A percentile compares a stretch with the other conserved stretches of the same genome.
Conservation (phyloP, 2,329 filamentous ascomycete species). For the Cephalotrichum gorgonifer region DNA sequence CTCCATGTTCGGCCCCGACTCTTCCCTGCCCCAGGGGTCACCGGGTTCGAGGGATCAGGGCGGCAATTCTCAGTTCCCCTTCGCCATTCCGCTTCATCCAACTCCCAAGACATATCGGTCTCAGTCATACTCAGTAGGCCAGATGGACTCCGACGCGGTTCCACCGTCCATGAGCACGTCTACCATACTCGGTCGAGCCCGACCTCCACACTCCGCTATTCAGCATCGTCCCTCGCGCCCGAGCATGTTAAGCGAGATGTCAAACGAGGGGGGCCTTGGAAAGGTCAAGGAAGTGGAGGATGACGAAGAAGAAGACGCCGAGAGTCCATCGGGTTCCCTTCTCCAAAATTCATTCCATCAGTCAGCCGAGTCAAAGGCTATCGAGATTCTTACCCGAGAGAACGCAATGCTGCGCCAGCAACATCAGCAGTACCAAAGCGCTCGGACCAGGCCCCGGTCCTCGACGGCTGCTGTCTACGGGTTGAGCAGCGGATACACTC, state of each 20-base stretch:
- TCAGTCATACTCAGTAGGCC: slow-evolving; percentile 92
- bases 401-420: slow-evolving; percentile 52
- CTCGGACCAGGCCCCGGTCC: slow-evolving; percentile 45
- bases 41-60: slow-evolving; percentile 40
- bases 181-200: slow-evolving; percentile 39
- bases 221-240: slow-evolving; percentile 74
- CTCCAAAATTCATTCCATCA: slow-evolving; percentile 32
- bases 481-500: slow-evolving; percentile 44
- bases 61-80: slow-evolving; percentile 62
- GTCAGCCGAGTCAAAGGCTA: slow-evolving; percentile 49
- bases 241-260: slow-evolving; percentile 66
- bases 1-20: slow-evolving; percentile 40
- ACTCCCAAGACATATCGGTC: slow-evolving; percentile 90
- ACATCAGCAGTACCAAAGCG: slow-evolving; percentile 40
- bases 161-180: slow-evolving; percentile 29
- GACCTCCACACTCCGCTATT: slow-evolving; percentile 49
- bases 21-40: slow-evolving; percentile 34
- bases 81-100: slow-evolving; percentile 78
- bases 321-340: slow-evolving; percentile 30
- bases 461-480: slow-evolving; percentile 44
- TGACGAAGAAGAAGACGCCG: slow-evolving; percentile 49
- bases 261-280: slow-evolving; percentile 46
- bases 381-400: slow-evolving; percentile 52
- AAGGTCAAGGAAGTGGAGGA: slow-evolving; percentile 64
- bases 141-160: slow-evolving; percentile 60